phyloP scores from a whole-genome alignment of 495 filamentous ascomycete species.

The Aspergillus nidulans region DNA sequence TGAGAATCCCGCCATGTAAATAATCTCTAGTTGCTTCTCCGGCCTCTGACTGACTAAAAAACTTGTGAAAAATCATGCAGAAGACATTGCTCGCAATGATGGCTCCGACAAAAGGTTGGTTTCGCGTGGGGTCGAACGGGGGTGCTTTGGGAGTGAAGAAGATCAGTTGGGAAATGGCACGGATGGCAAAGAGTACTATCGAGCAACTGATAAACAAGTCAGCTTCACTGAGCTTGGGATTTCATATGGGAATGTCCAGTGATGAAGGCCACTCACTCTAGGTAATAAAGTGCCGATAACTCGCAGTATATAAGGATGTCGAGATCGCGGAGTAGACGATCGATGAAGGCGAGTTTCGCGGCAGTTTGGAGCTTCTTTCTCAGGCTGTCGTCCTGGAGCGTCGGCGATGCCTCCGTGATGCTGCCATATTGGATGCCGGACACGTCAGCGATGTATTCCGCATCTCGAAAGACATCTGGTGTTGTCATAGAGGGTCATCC shows the following conservation, averaged over 20 bases:
- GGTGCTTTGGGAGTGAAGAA: constrained; percentile 77
- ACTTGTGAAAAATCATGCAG: constrained; percentile 67
- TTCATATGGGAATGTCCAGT: neutral
- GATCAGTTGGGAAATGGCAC: constrained; percentile 65
- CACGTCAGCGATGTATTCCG: constrained; percentile 50
- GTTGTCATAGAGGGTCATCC: constrained; percentile 51
- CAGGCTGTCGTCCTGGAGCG: constrained; percentile 28
- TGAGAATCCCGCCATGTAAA: constrained; percentile 76
- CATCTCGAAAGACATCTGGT: constrained; percentile 48
- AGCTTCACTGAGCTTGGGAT: neutral
- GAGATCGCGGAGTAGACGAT: constrained; percentile 64
- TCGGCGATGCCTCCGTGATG: constrained; percentile 16
- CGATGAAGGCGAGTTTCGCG: constrained; percentile 56
- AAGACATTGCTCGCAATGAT: constrained; percentile 68
- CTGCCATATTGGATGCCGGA: constrained; percentile 39
- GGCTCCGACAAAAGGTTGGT: constrained; percentile 63
- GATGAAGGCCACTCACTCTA: constrained; percentile 63
- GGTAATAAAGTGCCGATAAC: constrained; percentile 79
- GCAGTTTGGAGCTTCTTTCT: constrained; percentile 34
- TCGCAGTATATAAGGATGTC: constrained; percentile 80
- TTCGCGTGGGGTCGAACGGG: constrained; percentile 55
- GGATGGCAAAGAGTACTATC: constrained; percentile 64
- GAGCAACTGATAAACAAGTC: constrained; percentile 58
- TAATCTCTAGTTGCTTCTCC: constrained; percentile 76
- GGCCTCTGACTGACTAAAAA: constrained; percentile 58